Conservation (phyloP, 768 basidiomycete species). For the Amanita subjunquillea region DNA sequence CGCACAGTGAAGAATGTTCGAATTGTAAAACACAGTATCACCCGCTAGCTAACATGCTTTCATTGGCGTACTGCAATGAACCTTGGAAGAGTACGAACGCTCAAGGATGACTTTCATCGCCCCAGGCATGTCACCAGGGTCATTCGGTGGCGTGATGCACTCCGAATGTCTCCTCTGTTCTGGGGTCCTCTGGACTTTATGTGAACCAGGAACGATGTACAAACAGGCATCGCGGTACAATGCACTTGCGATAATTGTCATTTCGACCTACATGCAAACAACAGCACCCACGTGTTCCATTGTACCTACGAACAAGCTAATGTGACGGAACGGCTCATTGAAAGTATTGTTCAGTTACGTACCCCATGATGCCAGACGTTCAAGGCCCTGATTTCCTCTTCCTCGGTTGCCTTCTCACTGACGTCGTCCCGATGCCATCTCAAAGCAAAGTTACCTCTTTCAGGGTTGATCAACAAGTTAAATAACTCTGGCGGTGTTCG, state of each 20-base stretch:
- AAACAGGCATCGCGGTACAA: constrained; percentile 62
- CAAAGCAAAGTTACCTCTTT: constrained; percentile 53
- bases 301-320: constrained; percentile 38
- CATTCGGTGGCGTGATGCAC: constrained; percentile 34
- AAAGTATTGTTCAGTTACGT: constrained; percentile 12
- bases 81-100: constrained; percentile 25
- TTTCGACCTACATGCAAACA: background rate
- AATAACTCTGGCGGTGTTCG: constrained; percentile 44
- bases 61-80: background rate
- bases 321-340: background rate
- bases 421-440: constrained; percentile 80
- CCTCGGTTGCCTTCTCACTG: constrained; percentile 38
- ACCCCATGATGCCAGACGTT: constrained; percentile 57
- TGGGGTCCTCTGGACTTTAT: constrained; percentile 43
- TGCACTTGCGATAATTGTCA: constrained; percentile 28
- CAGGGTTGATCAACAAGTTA: constrained; percentile 66
- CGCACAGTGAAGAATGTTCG: constrained; percentile 70
- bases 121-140: constrained; percentile 67
- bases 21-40: constrained; percentile 74
- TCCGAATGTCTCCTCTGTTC: constrained; percentile 49
- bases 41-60: constrained; percentile 33
- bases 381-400: constrained; percentile 53
- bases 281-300: constrained; percentile 63
- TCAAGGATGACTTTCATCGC: constrained; percentile 42
- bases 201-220: constrained; percentile 61